These are phyloP conservation scores for Albophoma yamanashiensis DNA, from an alignment of 2,329 filamentous ascomycete genomes.

Conservation along the genomic window DNA sequence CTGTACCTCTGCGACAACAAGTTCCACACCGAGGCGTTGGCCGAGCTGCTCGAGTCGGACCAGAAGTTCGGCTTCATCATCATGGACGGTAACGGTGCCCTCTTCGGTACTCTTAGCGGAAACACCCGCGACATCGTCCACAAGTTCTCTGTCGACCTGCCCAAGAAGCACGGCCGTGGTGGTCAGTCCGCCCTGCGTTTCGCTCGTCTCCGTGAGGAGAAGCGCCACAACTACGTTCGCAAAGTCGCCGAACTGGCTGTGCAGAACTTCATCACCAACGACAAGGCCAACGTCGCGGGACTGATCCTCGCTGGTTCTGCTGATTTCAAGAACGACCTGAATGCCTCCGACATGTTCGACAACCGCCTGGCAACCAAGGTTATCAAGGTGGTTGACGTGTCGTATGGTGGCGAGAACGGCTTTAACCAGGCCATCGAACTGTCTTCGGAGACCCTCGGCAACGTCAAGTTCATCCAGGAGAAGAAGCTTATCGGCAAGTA, in stretches of 20 bases:
- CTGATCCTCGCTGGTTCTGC: conserved; percentile 93
- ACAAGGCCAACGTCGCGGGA: conserved; percentile 97
- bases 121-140: conserved; percentile 96
- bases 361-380: conserved; percentile 85
- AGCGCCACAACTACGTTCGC: conserved; percentile 98
- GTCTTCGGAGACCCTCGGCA: conserved; percentile 87
- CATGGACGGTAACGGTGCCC: conserved; percentile 98
- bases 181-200: conserved; percentile 99
- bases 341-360: conserved; percentile 96
- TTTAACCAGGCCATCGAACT: conserved; percentile 99
- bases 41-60: conserved; percentile 94
- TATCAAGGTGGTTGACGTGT: conserved; percentile 98
- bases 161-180: conserved; percentile 99
- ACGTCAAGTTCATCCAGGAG: conserved; percentile 99
- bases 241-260: conserved; percentile 97
- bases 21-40: conserved; percentile 95
- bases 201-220: conserved; percentile 97
- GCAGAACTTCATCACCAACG: conserved; percentile 96
- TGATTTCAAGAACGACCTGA: conserved; percentile 99
- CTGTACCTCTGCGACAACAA: conserved; percentile 99
- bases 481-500: conserved; percentile 99
- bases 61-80: conserved; percentile 99
- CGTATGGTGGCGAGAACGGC: conserved; percentile 96
- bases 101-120: conserved; percentile 93
- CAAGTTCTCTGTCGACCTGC: conserved; percentile 96